Evolutionary conservation across 192 early-diverging fungal genomes (phyloP), one percentile per base, ranked within the genome.

Genomic region (Backusella australiensis): DNA sequence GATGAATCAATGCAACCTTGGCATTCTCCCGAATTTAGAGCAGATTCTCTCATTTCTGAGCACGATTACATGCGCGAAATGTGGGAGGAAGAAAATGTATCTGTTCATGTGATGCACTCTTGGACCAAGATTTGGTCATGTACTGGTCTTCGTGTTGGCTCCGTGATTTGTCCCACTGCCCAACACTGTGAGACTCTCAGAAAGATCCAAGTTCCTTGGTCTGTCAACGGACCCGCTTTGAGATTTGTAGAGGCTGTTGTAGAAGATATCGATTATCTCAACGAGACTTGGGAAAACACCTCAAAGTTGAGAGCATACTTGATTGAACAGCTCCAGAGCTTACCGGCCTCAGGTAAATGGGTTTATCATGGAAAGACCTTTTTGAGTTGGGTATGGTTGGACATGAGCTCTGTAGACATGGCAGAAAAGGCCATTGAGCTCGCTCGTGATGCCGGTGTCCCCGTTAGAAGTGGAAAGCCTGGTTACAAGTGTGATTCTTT

Each of bases 1-100:
- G 91, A 96, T 80, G 95, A 96, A 83, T 96, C 95, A 0, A 96
- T 96, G 95, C 95, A 96, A 85, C 93, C 93, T n/a, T 96, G 95
- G 95, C 90, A 93, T 75, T 94, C 93, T 65, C 76, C 87, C 38
- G 77, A 91, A 59, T 96, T 93, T 86, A 93, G 92, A 44, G 67
- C 87, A 65, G 94, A 96, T 80, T 95, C 94, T n/a, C 85, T 96
- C 77, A 90, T 86, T 66, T 90, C 88, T 71, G 90, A 95, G 85
- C 84, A 89, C 72, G 85, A 89, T 34, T 96, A 90, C 78, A 68
- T 91, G 63, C 82, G 81, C 53, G 75, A 85, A 38, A 75, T 95
- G 69, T 93, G 88, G 81, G 74, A 80, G 71, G 84, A 84, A 34
- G 87, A 87, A 35, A 88, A 90, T 3, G 90, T 96, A 32, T 92